Conservation (phyloP, 306 rosid species). For the Glycine tomentella region DNA sequence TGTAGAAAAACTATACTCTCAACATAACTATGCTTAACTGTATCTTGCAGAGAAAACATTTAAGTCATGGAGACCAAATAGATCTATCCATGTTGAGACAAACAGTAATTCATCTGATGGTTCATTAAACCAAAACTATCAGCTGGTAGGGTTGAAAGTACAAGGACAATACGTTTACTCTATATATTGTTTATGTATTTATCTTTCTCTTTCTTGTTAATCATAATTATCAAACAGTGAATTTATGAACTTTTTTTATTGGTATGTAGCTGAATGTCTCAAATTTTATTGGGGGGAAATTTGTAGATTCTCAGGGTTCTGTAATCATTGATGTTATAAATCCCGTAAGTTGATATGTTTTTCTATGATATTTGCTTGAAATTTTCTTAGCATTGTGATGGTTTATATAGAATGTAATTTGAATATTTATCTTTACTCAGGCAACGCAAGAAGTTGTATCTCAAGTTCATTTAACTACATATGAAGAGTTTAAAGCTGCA, state of each 20-base stretch:
- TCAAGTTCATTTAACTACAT: constrained; percentile 70
- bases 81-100: constrained; percentile 49
- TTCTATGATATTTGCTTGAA: constrained; percentile 14
- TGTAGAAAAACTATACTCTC: constrained; percentile 17
- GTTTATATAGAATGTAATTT: constrained; percentile 31
- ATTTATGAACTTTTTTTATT: constrained; percentile 46
- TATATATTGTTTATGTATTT: constrained; percentile 10
- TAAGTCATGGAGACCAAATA: constrained; percentile 71
- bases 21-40: constrained; percentile 22
- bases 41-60: constrained; percentile 65
- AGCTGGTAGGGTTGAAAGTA: constrained; percentile 59
- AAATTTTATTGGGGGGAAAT: constrained; percentile 74
- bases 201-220: constrained; percentile 29
- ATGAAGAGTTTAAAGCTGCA: constrained; percentile 81
- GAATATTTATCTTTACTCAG: constrained; percentile 52
- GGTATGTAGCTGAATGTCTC: constrained; percentile 70
- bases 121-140: constrained; percentile 53
- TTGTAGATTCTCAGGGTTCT: constrained; percentile 62
- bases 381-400: constrained; percentile 30
- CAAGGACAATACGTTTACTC: constrained; percentile 19
- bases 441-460: constrained; percentile 88
- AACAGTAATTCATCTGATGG: constrained; percentile 43
- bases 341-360: constrained; percentile 65
- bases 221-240: constrained; percentile 24
- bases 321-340: constrained; percentile 60